Conservation (phyloP, 2,329 filamentous ascomycete species). For the Ceratocystis albifundus region DNA sequence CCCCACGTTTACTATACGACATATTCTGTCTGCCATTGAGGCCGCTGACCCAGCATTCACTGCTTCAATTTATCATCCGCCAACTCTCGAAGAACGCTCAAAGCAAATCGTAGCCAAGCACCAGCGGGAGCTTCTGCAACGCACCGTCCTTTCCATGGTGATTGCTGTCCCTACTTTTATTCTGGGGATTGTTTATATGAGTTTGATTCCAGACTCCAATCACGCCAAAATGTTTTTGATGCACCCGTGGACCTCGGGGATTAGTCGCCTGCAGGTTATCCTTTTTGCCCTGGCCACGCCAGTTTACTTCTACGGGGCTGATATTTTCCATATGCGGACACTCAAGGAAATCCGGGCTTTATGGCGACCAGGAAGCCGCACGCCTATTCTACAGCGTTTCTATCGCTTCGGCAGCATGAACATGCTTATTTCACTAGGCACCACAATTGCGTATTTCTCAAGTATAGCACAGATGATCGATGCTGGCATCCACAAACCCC, state of each 20-base stretch:
- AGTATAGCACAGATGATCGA: slow-evolving; percentile 68
- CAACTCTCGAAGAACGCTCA: slow-evolving; percentile 72
- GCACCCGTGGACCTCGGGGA: slow-evolving; percentile 56
- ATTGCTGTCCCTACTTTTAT: slow-evolving; percentile 73
- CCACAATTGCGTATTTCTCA: slow-evolving; percentile 74
- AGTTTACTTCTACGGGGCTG: slow-evolving; percentile 75
- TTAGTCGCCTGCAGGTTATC: slow-evolving; percentile 65
- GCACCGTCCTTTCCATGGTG: slow-evolving; percentile 57
- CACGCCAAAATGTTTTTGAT: slow-evolving; percentile 54
- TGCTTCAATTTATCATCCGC: slow-evolving; percentile 63
- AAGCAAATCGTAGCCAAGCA: slow-evolving; percentile 60
- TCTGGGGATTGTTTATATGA: slow-evolving; percentile 87
- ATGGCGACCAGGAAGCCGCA: slow-evolving; percentile 65
- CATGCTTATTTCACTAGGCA: slow-evolving; percentile 79
- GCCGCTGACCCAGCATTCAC: slow-evolving; percentile 53
- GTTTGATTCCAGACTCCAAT: slow-evolving; percentile 52
- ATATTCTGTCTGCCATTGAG: slow-evolving; percentile 57
- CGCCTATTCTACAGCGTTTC: slow-evolving; percentile 62
- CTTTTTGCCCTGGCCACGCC: slow-evolving; percentile 74
- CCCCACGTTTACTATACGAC: slow-evolving; percentile 61
- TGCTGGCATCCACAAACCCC: slow-evolving; percentile 36
- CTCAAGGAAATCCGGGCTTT: slow-evolving; percentile 66
- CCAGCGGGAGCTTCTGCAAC: slow-evolving; percentile 53
- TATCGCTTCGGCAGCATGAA: slow-evolving; percentile 97
- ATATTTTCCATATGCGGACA: slow-evolving; percentile 70